These are phyloP conservation scores for Coniferiporia weirii DNA, from an alignment of 1,284 basidiomycete genomes.

Conservation along the genomic window DNA sequence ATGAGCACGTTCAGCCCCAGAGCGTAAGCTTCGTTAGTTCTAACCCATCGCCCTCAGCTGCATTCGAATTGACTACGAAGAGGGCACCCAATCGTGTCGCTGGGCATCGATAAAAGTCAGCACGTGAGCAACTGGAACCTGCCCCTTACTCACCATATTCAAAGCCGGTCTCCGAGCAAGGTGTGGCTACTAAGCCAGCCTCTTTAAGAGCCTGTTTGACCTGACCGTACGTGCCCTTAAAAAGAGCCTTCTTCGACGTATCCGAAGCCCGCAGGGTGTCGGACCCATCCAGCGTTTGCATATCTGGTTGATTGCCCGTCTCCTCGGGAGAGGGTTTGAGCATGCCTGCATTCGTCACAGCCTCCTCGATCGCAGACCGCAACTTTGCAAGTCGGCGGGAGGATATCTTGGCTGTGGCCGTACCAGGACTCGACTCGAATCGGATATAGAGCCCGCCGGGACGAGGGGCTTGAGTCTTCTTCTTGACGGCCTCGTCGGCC, in stretches of 20 bases:
- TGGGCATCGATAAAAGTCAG: slow-evolving; percentile 22
- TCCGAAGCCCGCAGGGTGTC: slow-evolving; percentile 13
- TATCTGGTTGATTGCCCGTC: slow-evolving; percentile 20
- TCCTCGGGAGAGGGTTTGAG: slow-evolving; percentile 28
- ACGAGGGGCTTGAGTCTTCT: slow-evolving; percentile 10
- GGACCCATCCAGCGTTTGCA: slow-evolving; percentile 23
- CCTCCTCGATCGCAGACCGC: slow-evolving; percentile 38
- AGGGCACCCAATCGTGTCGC: slow-evolving; percentile 42
- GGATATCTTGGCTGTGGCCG: slow-evolving; percentile 21
- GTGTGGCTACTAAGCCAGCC: slow-evolving; percentile 38
- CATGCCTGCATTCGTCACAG: slow-evolving; percentile 46
- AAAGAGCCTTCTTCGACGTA: slow-evolving; percentile 31
- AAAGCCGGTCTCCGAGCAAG: slow-evolving; percentile 33
- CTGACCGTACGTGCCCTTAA: slow-evolving; percentile 47
- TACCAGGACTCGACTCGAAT: slow-evolving; percentile 25
- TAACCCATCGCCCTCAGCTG: slow-evolving; percentile 24
- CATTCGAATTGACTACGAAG: slow-evolving; percentile 37
- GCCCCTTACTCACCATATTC: slow-evolving; percentile 31
- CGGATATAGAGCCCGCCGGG: slow-evolving; percentile 37
- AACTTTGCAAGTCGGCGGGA: slow-evolving; percentile 32
- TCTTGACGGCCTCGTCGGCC: slow-evolving; percentile 20
- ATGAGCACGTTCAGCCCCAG: slow-evolving; percentile 33
- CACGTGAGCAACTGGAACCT: slow-evolving; percentile 2
- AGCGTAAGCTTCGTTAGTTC: slow-evolving; percentile 42
- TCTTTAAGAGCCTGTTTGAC: slow-evolving; percentile 38